Conservation (phyloP, 495 filamentous ascomycete species). For the Trichoderma virens region DNA sequence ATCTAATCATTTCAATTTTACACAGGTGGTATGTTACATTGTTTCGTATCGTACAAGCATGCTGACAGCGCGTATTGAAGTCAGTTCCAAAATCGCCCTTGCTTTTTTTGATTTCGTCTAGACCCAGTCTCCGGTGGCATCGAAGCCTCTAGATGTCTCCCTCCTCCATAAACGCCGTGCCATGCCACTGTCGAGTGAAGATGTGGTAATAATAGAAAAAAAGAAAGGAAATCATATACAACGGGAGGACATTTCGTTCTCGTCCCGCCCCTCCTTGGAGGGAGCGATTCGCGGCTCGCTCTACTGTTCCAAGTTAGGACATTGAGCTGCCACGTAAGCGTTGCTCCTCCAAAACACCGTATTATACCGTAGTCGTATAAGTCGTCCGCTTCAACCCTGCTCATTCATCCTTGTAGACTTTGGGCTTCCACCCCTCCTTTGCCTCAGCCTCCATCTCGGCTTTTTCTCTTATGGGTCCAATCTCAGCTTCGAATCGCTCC, state of each 20-base stretch:
- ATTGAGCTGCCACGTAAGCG: background rate
- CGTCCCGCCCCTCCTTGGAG: background rate
- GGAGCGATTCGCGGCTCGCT: background rate
- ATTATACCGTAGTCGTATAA: background rate
- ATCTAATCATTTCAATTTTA: slow-evolving; percentile 7
- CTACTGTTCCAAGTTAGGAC: background rate
- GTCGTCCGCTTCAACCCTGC: slow-evolving; percentile 6
- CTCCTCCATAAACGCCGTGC: slow-evolving; percentile 31
- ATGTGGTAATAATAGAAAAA: slow-evolving; percentile 19
- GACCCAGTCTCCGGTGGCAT: slow-evolving; percentile 6
- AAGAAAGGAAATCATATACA: background rate
- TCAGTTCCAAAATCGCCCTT: background rate
- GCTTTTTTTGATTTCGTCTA: slow-evolving; percentile 9
- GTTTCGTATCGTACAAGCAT: slow-evolving; percentile 3
- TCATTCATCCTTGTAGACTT: slow-evolving; percentile 75
- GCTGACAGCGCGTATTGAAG: background rate
- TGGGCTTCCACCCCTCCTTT: slow-evolving; percentile 84
- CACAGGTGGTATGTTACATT: slow-evolving; percentile 3
- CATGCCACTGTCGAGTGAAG: slow-evolving; percentile 44
- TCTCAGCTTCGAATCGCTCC: slow-evolving; percentile 85
- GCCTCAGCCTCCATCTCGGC: slow-evolving; percentile 54
- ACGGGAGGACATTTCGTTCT: background rate
- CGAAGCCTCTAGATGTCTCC: slow-evolving; percentile 14
- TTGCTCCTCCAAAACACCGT: background rate
- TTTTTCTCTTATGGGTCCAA: slow-evolving; percentile 44